These are phyloP conservation scores for Rhizoclosmatium globosum DNA, from an alignment of 192 early-diverging fungal genomes.

Conservation along the genomic window DNA sequence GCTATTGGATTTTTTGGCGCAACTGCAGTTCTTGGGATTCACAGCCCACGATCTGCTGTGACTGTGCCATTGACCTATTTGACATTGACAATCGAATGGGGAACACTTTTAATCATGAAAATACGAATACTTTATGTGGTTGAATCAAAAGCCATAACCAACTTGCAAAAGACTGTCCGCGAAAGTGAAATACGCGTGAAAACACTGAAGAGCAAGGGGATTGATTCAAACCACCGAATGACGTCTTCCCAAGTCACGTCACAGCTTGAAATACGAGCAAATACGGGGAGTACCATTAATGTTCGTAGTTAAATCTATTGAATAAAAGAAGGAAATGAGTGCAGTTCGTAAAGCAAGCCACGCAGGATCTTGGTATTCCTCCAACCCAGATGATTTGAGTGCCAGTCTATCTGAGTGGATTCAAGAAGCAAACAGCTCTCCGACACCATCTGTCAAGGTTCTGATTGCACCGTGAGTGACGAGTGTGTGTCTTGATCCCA, in stretches of 20 bases:
- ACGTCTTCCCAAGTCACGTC: not conserved
- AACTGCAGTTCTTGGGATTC: not conserved
- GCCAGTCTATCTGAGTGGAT: conserved; percentile 64
- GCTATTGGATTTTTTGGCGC: not conserved
- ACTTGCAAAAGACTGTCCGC: not conserved
- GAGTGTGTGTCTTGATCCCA: not conserved
- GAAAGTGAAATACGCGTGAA: no score
- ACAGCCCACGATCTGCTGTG: not conserved
- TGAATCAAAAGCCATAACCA: not conserved
- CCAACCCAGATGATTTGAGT: conserved; percentile 45
- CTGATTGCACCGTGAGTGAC: conserved; percentile 79
- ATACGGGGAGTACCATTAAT: not conserved
- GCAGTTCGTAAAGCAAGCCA: conserved; percentile 43
- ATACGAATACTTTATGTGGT: not conserved
- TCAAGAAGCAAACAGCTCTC: conserved; percentile 44
- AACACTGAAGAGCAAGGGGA: no score
- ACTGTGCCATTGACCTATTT: not conserved
- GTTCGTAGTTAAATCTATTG: not conserved
- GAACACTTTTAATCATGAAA: not conserved
- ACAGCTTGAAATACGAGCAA: not conserved
- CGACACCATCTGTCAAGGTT: conserved; percentile 55
- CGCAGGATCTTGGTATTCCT: conserved; percentile 62
- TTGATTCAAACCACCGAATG: no score
- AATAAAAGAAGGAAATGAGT: not conserved
- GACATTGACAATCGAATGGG: not conserved